These are phyloP conservation scores for Zalaria sp. DNA, from an alignment of 2,329 filamentous ascomycete species.

Conservation along the genomic window DNA sequence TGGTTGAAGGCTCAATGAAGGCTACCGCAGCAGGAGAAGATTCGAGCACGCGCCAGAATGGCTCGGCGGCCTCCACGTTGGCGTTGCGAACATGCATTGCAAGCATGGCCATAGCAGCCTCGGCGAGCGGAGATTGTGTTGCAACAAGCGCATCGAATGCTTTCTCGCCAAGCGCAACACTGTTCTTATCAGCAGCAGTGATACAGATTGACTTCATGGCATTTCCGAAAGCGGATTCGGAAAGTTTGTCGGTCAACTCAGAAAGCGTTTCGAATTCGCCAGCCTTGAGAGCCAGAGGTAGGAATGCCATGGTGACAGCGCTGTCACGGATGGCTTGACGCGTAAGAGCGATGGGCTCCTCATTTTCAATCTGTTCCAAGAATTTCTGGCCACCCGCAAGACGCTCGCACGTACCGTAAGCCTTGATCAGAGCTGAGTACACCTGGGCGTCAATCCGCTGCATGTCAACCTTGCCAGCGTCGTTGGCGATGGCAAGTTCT, in stretches of 20 bases:
- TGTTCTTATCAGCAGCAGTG: slow-evolving; percentile 65
- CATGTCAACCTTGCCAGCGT: slow-evolving; percentile 54
- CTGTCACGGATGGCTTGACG: slow-evolving; percentile 53
- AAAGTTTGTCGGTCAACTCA: slow-evolving; percentile 51
- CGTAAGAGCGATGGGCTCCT: slow-evolving; percentile 18
- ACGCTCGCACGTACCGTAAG: slow-evolving; percentile 72
- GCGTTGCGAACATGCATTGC: slow-evolving; percentile 76
- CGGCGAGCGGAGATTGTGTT: slow-evolving; percentile 29
- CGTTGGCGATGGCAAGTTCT: slow-evolving; percentile 68
- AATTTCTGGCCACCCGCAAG: slow-evolving; percentile 73
- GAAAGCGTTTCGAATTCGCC: slow-evolving; percentile 62
- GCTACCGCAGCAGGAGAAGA: slow-evolving; percentile 46
- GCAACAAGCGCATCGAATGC: slow-evolving; percentile 36
- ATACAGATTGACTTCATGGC: slow-evolving; percentile 63
- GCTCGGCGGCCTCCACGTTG: slow-evolving; percentile 60
- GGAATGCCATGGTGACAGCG: slow-evolving; percentile 59
- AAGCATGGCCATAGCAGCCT: slow-evolving; percentile 64
- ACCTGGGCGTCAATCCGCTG: slow-evolving; percentile 69
- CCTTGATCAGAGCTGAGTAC: slow-evolving; percentile 82
- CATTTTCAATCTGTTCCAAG: slow-evolving; percentile 53
- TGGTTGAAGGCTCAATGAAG: slow-evolving; percentile 76
- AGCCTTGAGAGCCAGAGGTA: slow-evolving; percentile 60
- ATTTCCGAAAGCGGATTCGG: slow-evolving; percentile 41
- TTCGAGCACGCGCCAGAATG: slow-evolving; percentile 65
- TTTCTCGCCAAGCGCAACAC: slow-evolving; percentile 51